Evolutionary conservation across 768 basidiomycete species (phyloP).

Genomic region (Pisolithus microcarpus): DNA sequence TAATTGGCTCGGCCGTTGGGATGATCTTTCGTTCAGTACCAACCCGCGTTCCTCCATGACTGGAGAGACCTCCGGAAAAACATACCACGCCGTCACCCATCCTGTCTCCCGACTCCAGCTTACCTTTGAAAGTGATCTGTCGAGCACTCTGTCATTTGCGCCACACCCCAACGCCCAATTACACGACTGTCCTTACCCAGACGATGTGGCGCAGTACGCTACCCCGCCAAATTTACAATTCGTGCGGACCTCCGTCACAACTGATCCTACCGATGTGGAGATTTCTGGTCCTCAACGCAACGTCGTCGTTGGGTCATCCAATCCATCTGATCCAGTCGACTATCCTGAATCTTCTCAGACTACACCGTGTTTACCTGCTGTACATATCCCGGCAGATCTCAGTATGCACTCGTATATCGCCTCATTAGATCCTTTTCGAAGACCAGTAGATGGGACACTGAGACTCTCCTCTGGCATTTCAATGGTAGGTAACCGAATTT

Average conservation of each 20-base stretch:
- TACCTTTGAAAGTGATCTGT: constrained; percentile 10
- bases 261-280: constrained; percentile 19
- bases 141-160: constrained; percentile 8
- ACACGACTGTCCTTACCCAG: background rate
- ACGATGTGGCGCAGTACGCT: constrained; percentile 18
- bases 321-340: constrained; percentile 1
- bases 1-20: constrained; percentile 8
- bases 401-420: constrained; percentile 6
- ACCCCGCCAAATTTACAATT: constrained; percentile 19
- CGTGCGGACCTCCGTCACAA: constrained; percentile 18
- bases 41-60: constrained; percentile 12
- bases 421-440: constrained; percentile 7
- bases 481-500: constrained; percentile 13
- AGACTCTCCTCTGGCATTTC: too few species aligned
- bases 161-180: constrained; percentile 10
- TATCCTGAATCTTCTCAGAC: constrained; percentile 29
- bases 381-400: constrained; percentile 11
- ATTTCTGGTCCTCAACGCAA: constrained; percentile 6
- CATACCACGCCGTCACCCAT: constrained; percentile 10
- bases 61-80: constrained; percentile 11
- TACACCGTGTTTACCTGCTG: constrained; percentile 14
- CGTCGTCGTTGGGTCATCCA: constrained; percentile 5
- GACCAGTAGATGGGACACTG: too few species aligned
- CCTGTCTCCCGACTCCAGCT: constrained; percentile 5
- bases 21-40: constrained; percentile 16